Evolutionary conservation across 768 basidiomycete species (phyloP).

Genomic region (Xanthoconium stramineum): DNA sequence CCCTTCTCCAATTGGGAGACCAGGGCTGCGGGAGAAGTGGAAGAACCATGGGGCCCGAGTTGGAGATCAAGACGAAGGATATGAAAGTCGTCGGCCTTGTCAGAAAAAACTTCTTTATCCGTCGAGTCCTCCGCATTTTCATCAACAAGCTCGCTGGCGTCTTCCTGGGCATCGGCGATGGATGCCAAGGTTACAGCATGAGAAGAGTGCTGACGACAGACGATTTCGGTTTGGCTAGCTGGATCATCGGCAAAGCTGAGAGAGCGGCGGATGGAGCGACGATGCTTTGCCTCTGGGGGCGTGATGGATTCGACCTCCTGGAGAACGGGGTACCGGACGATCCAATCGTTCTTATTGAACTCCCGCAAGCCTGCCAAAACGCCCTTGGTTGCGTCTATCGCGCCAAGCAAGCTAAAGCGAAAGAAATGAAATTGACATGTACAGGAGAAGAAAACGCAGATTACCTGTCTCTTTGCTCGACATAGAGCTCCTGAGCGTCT

Average conservation of each 20-base stretch:
- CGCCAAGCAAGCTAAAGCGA: conserved; percentile 50
- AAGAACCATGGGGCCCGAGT: conserved; percentile 70
- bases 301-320: conserved; percentile 37
- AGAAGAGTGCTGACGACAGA: conserved; percentile 49
- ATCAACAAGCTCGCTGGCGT: conserved; percentile 6
- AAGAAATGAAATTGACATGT: background rate
- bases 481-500: conserved; percentile 73
- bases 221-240: conserved; percentile 58
- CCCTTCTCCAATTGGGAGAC: conserved; percentile 91
- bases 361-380: conserved; percentile 67
- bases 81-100: conserved; percentile 63
- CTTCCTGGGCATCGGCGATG: conserved; percentile 45
- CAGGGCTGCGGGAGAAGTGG: conserved; percentile 61
- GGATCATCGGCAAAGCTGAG: conserved; percentile 88
- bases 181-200: conserved; percentile 60
- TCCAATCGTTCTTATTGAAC: conserved; percentile 87
- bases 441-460: conserved; percentile 17
- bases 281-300: conserved; percentile 27
- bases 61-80: conserved; percentile 92
- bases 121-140: conserved; percentile 23
- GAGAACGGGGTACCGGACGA: conserved; percentile 83
- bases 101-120: conserved; percentile 37
- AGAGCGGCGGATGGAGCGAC: conserved; percentile 57
- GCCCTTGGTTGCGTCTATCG: conserved; percentile 68
- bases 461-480: conserved; percentile 74